Evolutionary conservation across 306 rosid genomes (phyloP).

Genomic region (Quercus engelmannii): DNA sequence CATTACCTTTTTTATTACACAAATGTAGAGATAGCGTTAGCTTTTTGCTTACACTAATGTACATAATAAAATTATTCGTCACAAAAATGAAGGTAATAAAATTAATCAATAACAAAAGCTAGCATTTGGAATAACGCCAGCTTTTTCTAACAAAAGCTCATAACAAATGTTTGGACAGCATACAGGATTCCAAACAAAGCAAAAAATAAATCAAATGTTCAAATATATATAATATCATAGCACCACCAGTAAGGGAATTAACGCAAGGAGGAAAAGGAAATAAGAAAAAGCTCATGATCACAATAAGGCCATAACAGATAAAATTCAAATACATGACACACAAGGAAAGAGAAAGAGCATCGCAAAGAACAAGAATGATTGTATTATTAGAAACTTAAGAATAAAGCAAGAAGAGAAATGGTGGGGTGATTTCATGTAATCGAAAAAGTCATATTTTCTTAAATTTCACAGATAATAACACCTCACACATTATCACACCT

Average conservation of each 20-base stretch:
- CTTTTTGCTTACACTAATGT: no score
- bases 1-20: no score
- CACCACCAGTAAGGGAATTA: background rate
- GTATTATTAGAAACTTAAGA: background rate
- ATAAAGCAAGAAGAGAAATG: background rate
- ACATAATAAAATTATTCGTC: background rate
- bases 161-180: background rate
- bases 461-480: no score
- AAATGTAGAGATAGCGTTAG: no score
- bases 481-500: no score
- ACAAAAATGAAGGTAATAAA: background rate
- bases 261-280: background rate
- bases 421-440: no score
- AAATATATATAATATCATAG: background rate
- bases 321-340: background rate
- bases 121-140: background rate
- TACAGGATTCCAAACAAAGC: background rate
- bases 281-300: background rate
- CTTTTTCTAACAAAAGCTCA: background rate
- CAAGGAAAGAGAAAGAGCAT: background rate
- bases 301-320: background rate
- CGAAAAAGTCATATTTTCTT: no score
- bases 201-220: background rate
- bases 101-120: background rate
- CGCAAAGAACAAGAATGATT: background rate